These are phyloP conservation scores for Cryptococcus sp. DNA, from an alignment of 1,284 basidiomycete genomes.

Conservation along the genomic window DNA sequence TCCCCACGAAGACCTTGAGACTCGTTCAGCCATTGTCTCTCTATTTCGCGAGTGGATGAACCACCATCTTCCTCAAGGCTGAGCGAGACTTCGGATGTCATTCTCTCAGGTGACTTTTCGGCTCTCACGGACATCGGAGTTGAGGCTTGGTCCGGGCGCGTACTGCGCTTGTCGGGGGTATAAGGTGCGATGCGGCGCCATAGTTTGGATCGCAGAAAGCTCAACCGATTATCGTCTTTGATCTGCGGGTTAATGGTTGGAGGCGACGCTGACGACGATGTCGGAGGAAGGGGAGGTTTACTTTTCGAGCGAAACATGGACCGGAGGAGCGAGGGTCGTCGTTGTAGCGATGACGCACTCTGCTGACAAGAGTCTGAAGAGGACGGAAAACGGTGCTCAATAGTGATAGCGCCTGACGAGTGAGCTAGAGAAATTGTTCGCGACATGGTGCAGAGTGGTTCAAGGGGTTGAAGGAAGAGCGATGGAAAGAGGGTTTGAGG, in stretches of 20 bases:
- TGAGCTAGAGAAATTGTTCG: too few species aligned
- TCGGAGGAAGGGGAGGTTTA: conserved; percentile 1
- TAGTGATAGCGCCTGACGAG: too few species aligned
- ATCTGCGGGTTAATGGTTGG: not conserved
- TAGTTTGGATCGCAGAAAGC: not conserved
- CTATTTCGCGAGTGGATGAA: not conserved
- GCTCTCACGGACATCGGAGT: not conserved
- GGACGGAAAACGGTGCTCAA: too few species aligned
- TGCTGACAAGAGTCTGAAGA: too few species aligned
- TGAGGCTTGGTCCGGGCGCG: not conserved
- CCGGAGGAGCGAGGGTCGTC: not conserved
- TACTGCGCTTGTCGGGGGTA: not conserved
- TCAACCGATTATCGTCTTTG: not conserved
- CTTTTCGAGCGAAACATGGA: conserved; percentile 1
- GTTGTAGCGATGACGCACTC: too few species aligned
- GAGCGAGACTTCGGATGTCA: not conserved
- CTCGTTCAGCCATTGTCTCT: not conserved
- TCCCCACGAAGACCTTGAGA: not conserved
- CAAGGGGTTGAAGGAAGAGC: too few species aligned
- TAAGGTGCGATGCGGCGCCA: not conserved
- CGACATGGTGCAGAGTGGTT: too few species aligned
- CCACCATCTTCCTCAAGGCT: too few species aligned
- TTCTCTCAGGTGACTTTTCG: not conserved
- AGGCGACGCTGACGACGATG: conserved; percentile 9
- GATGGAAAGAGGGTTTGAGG: too few species aligned